A percentile compares a stretch with the other conserved stretches of the same genome.
Evolutionary conservation across 2,329 filamentous ascomycete genomes (phyloP).

Genomic region (Mollisiaceae sp.): DNA sequence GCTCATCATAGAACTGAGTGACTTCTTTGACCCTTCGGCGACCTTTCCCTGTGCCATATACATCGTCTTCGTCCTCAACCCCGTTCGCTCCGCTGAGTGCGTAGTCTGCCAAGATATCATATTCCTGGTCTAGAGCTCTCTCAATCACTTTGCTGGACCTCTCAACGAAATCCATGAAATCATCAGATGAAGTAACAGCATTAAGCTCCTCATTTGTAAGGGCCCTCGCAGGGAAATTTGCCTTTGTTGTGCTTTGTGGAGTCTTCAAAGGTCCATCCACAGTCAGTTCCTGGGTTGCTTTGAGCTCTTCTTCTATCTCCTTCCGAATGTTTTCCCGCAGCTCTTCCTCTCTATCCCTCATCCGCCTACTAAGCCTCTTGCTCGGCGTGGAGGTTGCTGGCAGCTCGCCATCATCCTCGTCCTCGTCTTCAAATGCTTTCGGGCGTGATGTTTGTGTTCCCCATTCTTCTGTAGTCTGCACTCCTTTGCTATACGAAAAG

Average conservation of each 20-base stretch:
- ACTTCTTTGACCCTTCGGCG: constrained; percentile 83
- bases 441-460: constrained; percentile 56
- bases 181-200: constrained; percentile 88
- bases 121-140: constrained; percentile 91
- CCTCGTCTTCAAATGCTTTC: constrained; percentile 62
- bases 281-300: constrained; percentile 68
- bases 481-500: constrained; percentile 95
- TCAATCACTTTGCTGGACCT: constrained; percentile 97
- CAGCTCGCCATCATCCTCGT: constrained; percentile 65
- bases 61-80: constrained; percentile 81
- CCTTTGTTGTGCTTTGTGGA: constrained; percentile 48
- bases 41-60: constrained; percentile 73
- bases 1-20: constrained; percentile 90
- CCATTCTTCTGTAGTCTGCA: constrained; percentile 87
- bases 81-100: constrained; percentile 76
- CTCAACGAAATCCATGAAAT: constrained; percentile 95
- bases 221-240: constrained; percentile 77
- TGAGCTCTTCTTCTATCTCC: constrained; percentile 93
- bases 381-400: constrained; percentile 62
- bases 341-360: constrained; percentile 86
- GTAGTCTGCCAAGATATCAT: constrained; percentile 95
- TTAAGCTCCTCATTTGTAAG: constrained; percentile 85
- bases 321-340: constrained; percentile 81
- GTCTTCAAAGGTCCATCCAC: constrained; percentile 55
- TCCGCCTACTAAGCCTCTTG: constrained; percentile 79